Conservation (phyloP, 352 stramenopile species). For the Pythium volutum region DNA sequence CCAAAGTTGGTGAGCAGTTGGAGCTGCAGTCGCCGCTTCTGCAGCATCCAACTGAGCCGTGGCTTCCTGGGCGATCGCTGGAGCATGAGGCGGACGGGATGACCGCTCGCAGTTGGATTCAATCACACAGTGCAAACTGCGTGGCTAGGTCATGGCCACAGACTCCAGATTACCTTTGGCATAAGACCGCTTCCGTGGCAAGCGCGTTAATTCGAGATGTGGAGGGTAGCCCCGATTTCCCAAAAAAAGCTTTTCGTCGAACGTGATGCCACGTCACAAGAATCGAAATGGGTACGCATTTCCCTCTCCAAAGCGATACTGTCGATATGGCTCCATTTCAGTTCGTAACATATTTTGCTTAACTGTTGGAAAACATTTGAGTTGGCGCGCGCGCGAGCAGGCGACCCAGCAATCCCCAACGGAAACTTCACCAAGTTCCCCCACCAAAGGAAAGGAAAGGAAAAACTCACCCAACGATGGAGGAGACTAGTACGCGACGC, state of each 20-base stretch:
- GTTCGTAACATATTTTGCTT: slow-evolving; percentile 22
- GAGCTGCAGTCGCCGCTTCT: slow-evolving; percentile 61
- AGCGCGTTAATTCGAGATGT: background rate
- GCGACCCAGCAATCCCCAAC: slow-evolving; percentile 13
- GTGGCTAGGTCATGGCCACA: background rate
- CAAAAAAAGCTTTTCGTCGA: background rate
- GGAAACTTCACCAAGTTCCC: slow-evolving; percentile 12
- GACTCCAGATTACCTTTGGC: too few species aligned
- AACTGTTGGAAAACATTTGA: slow-evolving; percentile 21
- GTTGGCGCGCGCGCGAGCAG: slow-evolving; percentile 16
- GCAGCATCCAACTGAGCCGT: slow-evolving; percentile 48
- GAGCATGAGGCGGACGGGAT: slow-evolving; percentile 10
- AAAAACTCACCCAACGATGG: slow-evolving; percentile 7
- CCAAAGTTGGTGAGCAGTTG: slow-evolving; percentile 50
- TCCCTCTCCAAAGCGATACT: background rate
- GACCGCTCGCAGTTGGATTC: background rate
- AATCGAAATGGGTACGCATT: background rate
- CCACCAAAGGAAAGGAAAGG: background rate
- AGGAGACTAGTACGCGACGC: slow-evolving; percentile 14
- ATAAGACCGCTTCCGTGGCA: background rate
- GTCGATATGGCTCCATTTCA: background rate
- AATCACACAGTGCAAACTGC: background rate
- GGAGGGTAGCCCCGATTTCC: background rate
- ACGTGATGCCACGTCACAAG: background rate
- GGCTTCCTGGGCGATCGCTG: slow-evolving; percentile 37